A percentile compares a stretch with the other conserved stretches of the same genome.
Conservation (phyloP, 345 rosid species). For the Combretum micranthum region DNA sequence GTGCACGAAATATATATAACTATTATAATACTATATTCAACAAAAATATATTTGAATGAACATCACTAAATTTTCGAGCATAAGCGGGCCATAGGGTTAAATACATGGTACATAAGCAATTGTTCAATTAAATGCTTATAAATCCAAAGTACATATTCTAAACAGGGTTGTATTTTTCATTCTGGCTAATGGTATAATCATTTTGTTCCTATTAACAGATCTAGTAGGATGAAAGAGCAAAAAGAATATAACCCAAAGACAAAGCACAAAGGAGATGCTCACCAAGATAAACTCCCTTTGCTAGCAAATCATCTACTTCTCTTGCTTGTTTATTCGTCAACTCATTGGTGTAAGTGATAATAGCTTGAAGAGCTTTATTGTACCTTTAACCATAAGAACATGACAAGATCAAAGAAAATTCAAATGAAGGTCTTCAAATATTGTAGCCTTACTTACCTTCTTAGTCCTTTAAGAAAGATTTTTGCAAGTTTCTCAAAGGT, state of each 20-base stretch:
- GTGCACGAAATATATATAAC: no score
- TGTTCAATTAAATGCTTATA: no score
- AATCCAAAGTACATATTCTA: no score
- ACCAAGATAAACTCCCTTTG: conserved; percentile 76
- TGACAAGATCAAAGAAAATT: background rate
- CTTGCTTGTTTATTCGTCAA: conserved; percentile 77
- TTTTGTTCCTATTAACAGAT: background rate
- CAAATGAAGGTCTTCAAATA: background rate
- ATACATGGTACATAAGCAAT: no score
- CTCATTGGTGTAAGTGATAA: conserved; percentile 66
- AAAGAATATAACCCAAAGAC: background rate
- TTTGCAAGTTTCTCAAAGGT: conserved; percentile 58
- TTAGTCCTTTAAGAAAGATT: conserved; percentile 54
- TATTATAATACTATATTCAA: no score
- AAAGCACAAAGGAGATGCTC: conserved; percentile 3
- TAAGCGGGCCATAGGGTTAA: no score
- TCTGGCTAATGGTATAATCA: background rate
- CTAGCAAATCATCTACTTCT: conserved; percentile 73
- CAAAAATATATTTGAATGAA: no score
- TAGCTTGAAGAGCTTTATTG: conserved; percentile 64
- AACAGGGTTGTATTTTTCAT: no score
- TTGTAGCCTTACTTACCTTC: conserved; percentile 31
- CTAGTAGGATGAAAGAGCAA: background rate
- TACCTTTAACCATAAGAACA: conserved; percentile 40
- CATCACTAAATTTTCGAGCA: no score